Base-by-base conservation (phyloP, 2,329 filamentous ascomycete species). In the Alternaria sp. region DNA sequence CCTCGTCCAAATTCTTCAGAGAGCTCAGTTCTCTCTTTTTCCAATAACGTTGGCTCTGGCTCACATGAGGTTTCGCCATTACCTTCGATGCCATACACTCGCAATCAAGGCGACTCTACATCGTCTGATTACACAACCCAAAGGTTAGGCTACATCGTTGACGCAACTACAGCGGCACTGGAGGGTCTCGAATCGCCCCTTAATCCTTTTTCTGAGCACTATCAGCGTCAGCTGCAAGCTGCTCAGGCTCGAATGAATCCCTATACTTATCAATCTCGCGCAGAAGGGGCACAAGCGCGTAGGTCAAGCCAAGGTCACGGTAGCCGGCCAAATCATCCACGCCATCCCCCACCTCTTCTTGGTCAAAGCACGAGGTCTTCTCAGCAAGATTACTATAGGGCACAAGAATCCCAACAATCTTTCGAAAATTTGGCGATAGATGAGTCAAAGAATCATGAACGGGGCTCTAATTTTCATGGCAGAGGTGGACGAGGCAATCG, bases 121-220 rank as follows among this genome's bases (percentile, higher is more conserved):
- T 51, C 49, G 11, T 41, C 43, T 18, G 34, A 39, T 24, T 30
- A 18, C 30, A 18, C 9, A 41, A 63, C 32, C 34, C 59, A 52
- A 4, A 44, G 7, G 20, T 32, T 22, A 44, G 46, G 47, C 14
- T 42, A 39, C 14, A 41, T 38, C 11, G 22, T 65, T 30, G 66
- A 72, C 53, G 72, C 72, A 38, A 34, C 63, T 14, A 61, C 39
- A 43, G 73, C 72, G 26, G 66, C 61, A 3, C 42, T 51, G 16
- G 63, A 65, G 28, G 61, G 68, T 36, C 56, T 72, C 9, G 59
- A 66, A n/a, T 75, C 74, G 11, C 73, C 74, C 28, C 62, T 75
- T 11, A 68, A 74, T 32, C 51, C 69, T 7, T 61, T 70, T 28
- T 58, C 72, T 28, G 61, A 71, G 43, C 67, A 63, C 39, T 64